Evolutionary conservation across 768 basidiomycete genomes (phyloP).

Genomic region (Ramaria rubella): DNA sequence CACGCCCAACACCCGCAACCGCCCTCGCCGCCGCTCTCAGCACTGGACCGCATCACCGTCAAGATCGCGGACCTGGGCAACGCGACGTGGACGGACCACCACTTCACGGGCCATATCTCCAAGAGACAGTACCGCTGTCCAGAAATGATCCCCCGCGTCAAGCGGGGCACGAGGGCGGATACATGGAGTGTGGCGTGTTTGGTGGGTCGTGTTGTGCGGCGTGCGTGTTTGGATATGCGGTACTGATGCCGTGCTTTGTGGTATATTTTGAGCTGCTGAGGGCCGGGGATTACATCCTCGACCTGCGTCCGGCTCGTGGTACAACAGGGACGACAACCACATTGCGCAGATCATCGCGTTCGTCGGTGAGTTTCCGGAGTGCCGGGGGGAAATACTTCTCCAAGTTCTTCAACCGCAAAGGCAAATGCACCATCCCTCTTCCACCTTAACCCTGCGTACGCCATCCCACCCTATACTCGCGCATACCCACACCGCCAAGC

Average conservation of each 20-base stretch:
- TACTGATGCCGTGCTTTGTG: background rate
- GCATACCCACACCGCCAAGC: slow-evolving; percentile 70
- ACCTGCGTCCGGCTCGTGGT: slow-evolving; percentile 92
- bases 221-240: background rate
- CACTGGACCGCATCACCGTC: slow-evolving; percentile 77
- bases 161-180: slow-evolving; percentile 94
- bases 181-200: slow-evolving; percentile 96
- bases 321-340: slow-evolving; percentile 95
- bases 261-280: slow-evolving; percentile 79
- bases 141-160: slow-evolving; percentile 93
- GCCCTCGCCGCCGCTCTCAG: slow-evolving; percentile 19
- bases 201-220: slow-evolving; percentile 39
- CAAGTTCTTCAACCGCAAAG: slow-evolving; percentile 96
- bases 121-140: slow-evolving; percentile 97
- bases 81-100: slow-evolving; percentile 88
- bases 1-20: slow-evolving; percentile 14
- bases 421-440: slow-evolving; percentile 49
- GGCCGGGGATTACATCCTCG: slow-evolving; percentile 97
- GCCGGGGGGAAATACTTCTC: slow-evolving; percentile 86
- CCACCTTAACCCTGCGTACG: background rate
- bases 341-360: slow-evolving; percentile 98
- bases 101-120: slow-evolving; percentile 98
- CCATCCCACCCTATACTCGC: background rate
- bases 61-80: slow-evolving; percentile 99
- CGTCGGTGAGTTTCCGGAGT: slow-evolving; percentile 81